Percentiles rank a stretch among this genome's conserved stretches.
phyloP scores from a whole-genome alignment of 208 protist species.

The Leishmania arabica region DNA sequence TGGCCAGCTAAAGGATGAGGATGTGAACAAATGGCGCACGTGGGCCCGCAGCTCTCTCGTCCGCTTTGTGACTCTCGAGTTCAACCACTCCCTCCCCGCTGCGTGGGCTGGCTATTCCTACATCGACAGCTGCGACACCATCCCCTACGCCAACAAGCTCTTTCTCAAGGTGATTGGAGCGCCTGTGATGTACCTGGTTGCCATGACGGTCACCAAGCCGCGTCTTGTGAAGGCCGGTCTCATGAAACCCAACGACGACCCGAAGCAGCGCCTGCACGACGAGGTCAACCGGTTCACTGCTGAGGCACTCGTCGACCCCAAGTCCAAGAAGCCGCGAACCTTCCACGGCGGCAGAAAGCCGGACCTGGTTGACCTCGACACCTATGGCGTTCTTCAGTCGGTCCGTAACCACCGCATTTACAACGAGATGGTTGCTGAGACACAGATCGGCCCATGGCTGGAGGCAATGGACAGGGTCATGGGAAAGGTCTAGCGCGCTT shows the following conservation, averaged over 20 bases:
- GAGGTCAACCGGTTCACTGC: slow-evolving; percentile 72
- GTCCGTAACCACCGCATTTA: slow-evolving; percentile 86
- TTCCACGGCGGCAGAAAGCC: slow-evolving; percentile 89
- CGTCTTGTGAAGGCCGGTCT: slow-evolving; percentile 71
- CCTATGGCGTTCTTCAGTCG: slow-evolving; percentile 89
- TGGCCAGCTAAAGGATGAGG: slow-evolving; percentile 64
- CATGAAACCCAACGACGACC: slow-evolving; percentile 58
- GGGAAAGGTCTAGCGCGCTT: slow-evolving; percentile 26
- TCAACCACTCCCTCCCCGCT: slow-evolving; percentile 73
- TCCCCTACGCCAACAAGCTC: slow-evolving; percentile 86
- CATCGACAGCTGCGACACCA: slow-evolving; percentile 88
- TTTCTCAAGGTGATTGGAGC: slow-evolving; percentile 90
- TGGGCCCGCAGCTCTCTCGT: slow-evolving; percentile 86
- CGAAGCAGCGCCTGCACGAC: slow-evolving; percentile 55
- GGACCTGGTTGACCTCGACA: slow-evolving; percentile 87
- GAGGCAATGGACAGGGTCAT: slow-evolving; percentile 52
- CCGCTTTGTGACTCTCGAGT: slow-evolving; percentile 83
- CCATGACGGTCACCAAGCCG: slow-evolving; percentile 70
- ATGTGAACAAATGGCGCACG: slow-evolving; percentile 74
- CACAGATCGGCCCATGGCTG: slow-evolving; percentile 68
- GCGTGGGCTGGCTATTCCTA: slow-evolving; percentile 87
- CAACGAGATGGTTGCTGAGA: slow-evolving; percentile 70
- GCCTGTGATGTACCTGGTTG: slow-evolving; percentile 91
- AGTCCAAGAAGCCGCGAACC: slow-evolving; percentile 46
- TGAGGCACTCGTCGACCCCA: slow-evolving; percentile 63